Percentiles rank a stretch among this genome's conserved stretches.
Evolutionary conservation across 768 basidiomycete genomes (phyloP).

Genomic region (Xanthoconium stramineum): DNA sequence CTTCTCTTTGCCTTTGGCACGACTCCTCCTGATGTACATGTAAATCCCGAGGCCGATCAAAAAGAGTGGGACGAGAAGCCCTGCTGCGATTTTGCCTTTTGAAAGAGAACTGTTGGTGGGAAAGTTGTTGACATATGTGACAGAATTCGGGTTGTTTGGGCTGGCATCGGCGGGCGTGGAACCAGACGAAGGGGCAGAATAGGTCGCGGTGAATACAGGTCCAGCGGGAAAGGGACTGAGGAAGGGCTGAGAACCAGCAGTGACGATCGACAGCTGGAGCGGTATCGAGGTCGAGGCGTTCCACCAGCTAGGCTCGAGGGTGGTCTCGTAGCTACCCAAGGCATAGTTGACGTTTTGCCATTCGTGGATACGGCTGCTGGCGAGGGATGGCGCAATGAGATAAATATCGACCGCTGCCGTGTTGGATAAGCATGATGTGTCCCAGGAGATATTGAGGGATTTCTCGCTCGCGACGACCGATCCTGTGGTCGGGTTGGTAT

Average conservation of each 20-base stretch:
- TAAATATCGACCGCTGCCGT: slow-evolving; percentile 61
- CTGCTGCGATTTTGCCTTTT: slow-evolving; percentile 64
- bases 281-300: slow-evolving; percentile 45
- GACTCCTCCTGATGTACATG: slow-evolving; percentile 52
- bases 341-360: slow-evolving; percentile 54
- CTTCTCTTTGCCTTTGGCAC: slow-evolving; percentile 48
- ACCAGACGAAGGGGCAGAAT: slow-evolving; percentile 42
- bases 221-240: slow-evolving; percentile 55
- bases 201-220: slow-evolving; percentile 67
- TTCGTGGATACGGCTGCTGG: slow-evolving; percentile 46
- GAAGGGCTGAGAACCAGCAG: slow-evolving; percentile 48
- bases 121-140: slow-evolving; percentile 41
- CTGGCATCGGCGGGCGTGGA: slow-evolving; percentile 41
- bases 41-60: slow-evolving; percentile 43
- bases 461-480: slow-evolving; percentile 43
- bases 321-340: slow-evolving; percentile 46
- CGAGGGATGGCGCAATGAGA: slow-evolving; percentile 50
- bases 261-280: slow-evolving; percentile 61
- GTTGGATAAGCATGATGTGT: slow-evolving; percentile 50
- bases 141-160: slow-evolving; percentile 29
- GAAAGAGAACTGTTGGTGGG: slow-evolving; percentile 36
- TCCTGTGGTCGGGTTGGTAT: slow-evolving; percentile 50
- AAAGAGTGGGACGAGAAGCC: slow-evolving; percentile 59
- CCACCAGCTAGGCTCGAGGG: slow-evolving; percentile 69
- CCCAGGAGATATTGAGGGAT: slow-evolving; percentile 62